Percentiles rank a stretch among this genome's conserved stretches.
These are phyloP conservation scores for Crithidia fasciculata DNA, from an alignment of 208 protist genomes.

Conservation along the genomic window DNA sequence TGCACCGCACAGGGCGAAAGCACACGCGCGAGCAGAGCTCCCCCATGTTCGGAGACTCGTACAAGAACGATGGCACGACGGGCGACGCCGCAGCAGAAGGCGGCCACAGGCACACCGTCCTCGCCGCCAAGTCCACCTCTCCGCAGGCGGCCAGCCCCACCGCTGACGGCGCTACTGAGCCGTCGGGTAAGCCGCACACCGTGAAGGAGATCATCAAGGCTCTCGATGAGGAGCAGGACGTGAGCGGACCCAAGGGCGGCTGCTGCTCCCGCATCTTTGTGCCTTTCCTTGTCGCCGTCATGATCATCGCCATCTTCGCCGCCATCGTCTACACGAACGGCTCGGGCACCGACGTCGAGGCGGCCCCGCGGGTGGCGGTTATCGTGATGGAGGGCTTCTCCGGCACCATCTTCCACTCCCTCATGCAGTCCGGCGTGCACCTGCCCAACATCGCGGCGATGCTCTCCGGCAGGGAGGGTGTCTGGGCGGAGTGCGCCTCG, in stretches of 20 bases:
- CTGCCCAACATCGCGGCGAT: conserved; percentile 68
- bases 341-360: conserved; percentile 28
- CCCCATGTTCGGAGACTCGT: conserved; percentile 52
- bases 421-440: conserved; percentile 51
- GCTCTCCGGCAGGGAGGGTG: conserved; percentile 36
- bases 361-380: conserved; percentile 59
- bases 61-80: conserved; percentile 25
- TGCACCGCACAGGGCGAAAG: too few species aligned
- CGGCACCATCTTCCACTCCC: conserved; percentile 53
- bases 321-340: conserved; percentile 56
- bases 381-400: conserved; percentile 77
- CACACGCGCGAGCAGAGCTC: background rate
- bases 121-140: background rate
- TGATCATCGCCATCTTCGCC: conserved; percentile 41
- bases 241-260: conserved; percentile 48
- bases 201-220: conserved; percentile 66
- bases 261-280: conserved; percentile 79
- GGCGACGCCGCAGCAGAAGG: conserved; percentile 2
- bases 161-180: conserved; percentile 6
- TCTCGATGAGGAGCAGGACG: conserved; percentile 58
- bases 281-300: conserved; percentile 43
- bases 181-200: conserved; percentile 31
- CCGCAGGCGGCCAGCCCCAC: background rate
- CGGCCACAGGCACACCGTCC: background rate
- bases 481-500: conserved; percentile 50